phyloP scores from a whole-genome alignment of 768 basidiomycete genomes.

The Russula dissimulans region DNA sequence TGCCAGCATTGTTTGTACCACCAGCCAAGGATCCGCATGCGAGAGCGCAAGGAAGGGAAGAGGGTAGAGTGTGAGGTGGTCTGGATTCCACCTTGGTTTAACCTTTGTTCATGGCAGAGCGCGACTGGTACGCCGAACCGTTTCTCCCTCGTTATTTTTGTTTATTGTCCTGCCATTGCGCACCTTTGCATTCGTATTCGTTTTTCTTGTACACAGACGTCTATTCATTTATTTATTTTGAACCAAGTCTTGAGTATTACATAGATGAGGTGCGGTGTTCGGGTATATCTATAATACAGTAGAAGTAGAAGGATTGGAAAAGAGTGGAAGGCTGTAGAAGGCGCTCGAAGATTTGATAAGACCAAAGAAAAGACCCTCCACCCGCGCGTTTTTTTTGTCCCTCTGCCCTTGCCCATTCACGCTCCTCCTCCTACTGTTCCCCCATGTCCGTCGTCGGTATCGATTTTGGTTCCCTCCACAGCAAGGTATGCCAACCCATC shows the following conservation, averaged over 20 bases:
- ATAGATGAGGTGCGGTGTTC: neutral
- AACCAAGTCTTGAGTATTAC: no score
- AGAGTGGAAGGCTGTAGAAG: slow-evolving; percentile 13
- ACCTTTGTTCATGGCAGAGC: neutral
- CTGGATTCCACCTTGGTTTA: neutral
- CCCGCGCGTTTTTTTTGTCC: neutral
- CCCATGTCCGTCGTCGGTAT: slow-evolving; percentile 90
- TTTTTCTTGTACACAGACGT: neutral
- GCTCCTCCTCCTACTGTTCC: neutral
- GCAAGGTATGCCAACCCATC: slow-evolving; percentile 50
- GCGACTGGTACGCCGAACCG: neutral
- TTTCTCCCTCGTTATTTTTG: neutral
- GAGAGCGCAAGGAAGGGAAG: neutral
- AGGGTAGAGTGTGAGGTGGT: neutral
- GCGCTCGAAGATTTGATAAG: slow-evolving; percentile 16
- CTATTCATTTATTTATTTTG: neutral
- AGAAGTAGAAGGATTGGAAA: no score
- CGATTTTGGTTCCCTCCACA: slow-evolving; percentile 85
- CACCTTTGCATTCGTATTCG: neutral
- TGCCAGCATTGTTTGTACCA: slow-evolving; percentile 11
- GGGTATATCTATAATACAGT: no score
- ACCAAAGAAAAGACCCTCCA: neutral
- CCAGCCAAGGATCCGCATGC: neutral
- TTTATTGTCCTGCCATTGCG: neutral
- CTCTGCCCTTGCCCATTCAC: neutral